Evolutionary conservation across 2,329 filamentous ascomycete genomes (phyloP), one percentile per base, ranked within the genome.

Genomic region (Alternaria hordeiaustralica): DNA sequence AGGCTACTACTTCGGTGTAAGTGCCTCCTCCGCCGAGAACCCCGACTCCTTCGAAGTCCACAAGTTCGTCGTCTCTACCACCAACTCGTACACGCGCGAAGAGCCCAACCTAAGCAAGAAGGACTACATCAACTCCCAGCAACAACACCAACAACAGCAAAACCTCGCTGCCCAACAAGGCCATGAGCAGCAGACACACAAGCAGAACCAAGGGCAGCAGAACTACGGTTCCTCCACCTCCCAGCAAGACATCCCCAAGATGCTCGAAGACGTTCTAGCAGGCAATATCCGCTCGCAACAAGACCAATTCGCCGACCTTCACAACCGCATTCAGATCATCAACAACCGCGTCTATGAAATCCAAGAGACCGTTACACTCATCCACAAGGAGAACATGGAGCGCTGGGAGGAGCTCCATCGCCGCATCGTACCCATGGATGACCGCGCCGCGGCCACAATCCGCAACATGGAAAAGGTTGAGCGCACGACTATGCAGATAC

Each of bases 11-110:
- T 92, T 97, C 70, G 96, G 96, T 72, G 83, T 99, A 71, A 93
- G 92, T 12, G 96, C 95, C 45, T 92, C 93, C 15, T 95, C 93
- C 4, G 92, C 93, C 28, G 95, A 98, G 70, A 94, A 89, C 73
- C 94, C 96, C 1, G 96, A 99, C 82, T 97, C 93, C 6, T 97
- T 97, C 75, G 96, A 99, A 81, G 81, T 97, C 69, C 96, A 94
- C 85, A 96, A 95, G 78, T 87, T 98, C 76, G 86, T 92, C 36
- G 88, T 96, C 55, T 88, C 90, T 75, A 89, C 72, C 65, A 82
- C 77, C n/a, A 79, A 78, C 63, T 67, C 78, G 2, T 60, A 76
- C 66, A 75, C 76, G 11, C 71, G 74, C 51, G 75, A 79, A 62
- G 73, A 82, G 72, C 72, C 72, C 57, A 67, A 70, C 65, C 64